Base-by-base conservation (phyloP, 2,329 filamentous ascomycete species). In the Neonectria coccinea region DNA sequence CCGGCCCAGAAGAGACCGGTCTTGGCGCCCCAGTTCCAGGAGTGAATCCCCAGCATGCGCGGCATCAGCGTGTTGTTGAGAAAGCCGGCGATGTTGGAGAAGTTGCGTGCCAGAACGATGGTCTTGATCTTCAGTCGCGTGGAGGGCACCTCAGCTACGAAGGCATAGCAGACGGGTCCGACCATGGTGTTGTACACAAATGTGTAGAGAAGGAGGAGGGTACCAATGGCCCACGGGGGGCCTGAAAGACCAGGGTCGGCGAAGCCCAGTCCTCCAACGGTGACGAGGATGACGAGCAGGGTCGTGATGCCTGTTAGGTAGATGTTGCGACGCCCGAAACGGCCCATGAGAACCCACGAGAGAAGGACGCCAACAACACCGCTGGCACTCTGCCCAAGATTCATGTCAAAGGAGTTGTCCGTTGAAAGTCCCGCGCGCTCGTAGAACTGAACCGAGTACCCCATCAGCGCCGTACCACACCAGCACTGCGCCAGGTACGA, bases 91-190 rank as follows among this genome's bases (percentile, higher is more conserved):
- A 25, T 25, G 29, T 31, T 31, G 10, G 29, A 31, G 29, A 80
- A 72, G 56, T 78, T 81, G 20, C 82, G 78, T 1, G 80, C 82
- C 5, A 85, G 72, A 3, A 83, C 82, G 27, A 84, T 79, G 0
- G 82, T 82, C 71, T 84, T 82, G 27, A 78, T 80, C 36, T 82
- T 78, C 20, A 84, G 76, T 36, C 82, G 80, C 3, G 81, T 83
- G 0, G 81, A 83, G 1, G 79, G 78, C 3, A 84, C 76, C 64
- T 84, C 82, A 2, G 82, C 88, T 2, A 97, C 93, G 22, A 97
- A 97, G 0, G 92, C 94, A 79, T 96, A 97, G 79, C 91, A 94
- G 10, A 97, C 92, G 52, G 66, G 79, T 1, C 79, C 79, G 4
- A 81, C 75, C 2, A 78, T 77, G 25, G 76, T 66, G 48, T 80